Evolutionary conservation across 2,329 filamentous ascomycete genomes (phyloP).

Genomic region (Cladosporium cucumerinum): DNA sequence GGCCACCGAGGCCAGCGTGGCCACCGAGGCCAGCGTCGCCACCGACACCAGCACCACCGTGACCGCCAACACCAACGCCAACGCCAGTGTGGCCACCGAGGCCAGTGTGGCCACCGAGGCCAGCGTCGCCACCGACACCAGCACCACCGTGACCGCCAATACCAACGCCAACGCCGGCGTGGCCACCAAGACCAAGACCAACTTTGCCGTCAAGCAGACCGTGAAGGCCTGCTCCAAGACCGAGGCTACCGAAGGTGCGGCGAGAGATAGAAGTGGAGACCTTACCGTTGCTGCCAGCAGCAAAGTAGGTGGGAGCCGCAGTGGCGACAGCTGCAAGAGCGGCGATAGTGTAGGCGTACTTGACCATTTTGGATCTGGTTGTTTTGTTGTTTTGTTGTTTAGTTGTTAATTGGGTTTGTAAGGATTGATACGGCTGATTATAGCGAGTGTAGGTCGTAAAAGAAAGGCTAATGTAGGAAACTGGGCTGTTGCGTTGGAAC

Average conservation of each 20-base stretch:
- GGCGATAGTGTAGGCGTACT: conserved; percentile 11
- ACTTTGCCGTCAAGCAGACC: neutral
- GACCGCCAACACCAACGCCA: neutral
- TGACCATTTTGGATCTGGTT: neutral
- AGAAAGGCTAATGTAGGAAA: neutral
- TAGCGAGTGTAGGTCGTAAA: neutral
- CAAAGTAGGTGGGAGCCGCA: conserved; percentile 11
- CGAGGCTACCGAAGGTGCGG: neutral
- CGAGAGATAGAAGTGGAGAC: neutral
- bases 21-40: neutral
- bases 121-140: neutral
- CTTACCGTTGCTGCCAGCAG: conserved; percentile 8
- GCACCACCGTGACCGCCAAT: neutral
- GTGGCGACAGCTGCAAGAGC: conserved; percentile 10
- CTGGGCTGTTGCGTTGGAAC: neutral
- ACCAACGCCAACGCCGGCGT: neutral
- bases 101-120: neutral
- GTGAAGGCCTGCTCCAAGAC: neutral
- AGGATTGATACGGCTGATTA: neutral
- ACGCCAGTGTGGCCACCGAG: neutral
- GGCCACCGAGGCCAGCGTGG: neutral
- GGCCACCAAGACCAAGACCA: neutral
- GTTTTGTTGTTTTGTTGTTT: neutral
- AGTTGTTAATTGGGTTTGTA: neutral
- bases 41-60: neutral